Conservation (phyloP, 331 rosid genomes). For the Dryas integrifolia region DNA sequence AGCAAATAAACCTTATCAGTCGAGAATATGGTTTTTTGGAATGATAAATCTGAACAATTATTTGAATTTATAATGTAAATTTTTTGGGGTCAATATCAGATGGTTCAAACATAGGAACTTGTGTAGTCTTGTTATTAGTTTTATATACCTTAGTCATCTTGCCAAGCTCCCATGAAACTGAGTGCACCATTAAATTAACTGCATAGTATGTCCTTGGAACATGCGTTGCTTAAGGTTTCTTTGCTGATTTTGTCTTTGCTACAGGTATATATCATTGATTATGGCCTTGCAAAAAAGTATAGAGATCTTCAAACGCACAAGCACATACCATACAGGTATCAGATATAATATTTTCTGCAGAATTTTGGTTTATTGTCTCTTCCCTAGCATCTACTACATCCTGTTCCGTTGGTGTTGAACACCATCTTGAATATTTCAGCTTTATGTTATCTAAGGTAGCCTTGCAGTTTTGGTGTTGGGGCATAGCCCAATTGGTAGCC, state of each 20-base stretch:
- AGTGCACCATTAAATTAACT: neutral
- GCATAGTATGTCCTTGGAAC: neutral
- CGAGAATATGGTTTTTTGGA: neutral
- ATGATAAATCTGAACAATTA: too few relatives aligned
- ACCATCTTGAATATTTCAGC: neutral
- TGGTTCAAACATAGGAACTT: neutral
- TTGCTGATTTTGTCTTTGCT: constrained; percentile 22
- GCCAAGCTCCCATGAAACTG: neutral
- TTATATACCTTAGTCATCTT: neutral
- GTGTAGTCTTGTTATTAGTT: neutral
- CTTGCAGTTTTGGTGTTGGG: neutral
- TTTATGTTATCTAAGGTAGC: too few relatives aligned
- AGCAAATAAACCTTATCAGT: neutral
- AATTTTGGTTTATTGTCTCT: constrained; percentile 22
- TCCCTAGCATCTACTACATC: constrained; percentile 8
- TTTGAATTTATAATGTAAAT: too few relatives aligned
- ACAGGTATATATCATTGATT: constrained; percentile 96
- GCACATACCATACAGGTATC: constrained; percentile 98
- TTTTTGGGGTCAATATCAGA: too few relatives aligned
- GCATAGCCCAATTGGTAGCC: neutral
- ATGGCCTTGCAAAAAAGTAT: constrained; percentile 94
- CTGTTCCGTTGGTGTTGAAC: neutral
- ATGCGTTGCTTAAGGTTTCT: constrained; percentile 10
- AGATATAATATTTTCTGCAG: constrained; percentile 15
- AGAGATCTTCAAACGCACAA: constrained; percentile 98